Percentiles rank a stretch among this genome's conserved stretches.
Conservation (phyloP, 129 eudicot genomes). For the Saussurea involucrata region DNA sequence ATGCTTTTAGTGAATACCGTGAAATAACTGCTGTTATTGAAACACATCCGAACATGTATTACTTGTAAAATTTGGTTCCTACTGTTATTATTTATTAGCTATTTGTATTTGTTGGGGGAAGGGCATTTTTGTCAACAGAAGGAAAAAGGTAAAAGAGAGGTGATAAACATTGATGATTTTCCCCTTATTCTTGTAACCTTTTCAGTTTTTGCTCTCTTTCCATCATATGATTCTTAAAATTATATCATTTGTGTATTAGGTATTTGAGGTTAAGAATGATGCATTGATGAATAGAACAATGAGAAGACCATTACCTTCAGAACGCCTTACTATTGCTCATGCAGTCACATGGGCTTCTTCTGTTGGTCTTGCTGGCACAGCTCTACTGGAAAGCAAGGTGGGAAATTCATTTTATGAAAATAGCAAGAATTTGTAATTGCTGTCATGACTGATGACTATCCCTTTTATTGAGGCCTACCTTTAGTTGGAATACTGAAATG, state of each 20-base stretch:
- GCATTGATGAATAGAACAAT: conserved; percentile 87
- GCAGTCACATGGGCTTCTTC: conserved; percentile 81
- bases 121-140: neutral
- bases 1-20: neutral
- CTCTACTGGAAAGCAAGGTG: conserved; percentile 81
- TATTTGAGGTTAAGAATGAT: conserved; percentile 84
- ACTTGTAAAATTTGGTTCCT: neutral
- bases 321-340: conserved; percentile 70
- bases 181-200: neutral
- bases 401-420: conserved; percentile 24
- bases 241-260: conserved; percentile 38
- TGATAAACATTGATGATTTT: neutral
- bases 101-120: neutral
- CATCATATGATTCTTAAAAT: neutral
- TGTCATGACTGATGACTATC: no score
- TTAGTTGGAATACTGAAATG: conserved; percentile 40
- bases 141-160: neutral
- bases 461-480: no score
- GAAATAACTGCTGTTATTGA: neutral
- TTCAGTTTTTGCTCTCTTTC: neutral
- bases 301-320: conserved; percentile 89
- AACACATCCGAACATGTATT: neutral
- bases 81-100: neutral
- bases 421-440: neutral
- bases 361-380: conserved; percentile 82